Evolutionary conservation across 805 yeast species (phyloP), one percentile per base, ranked within the genome.

Genomic region (Cyberlindnera meyerae): DNA sequence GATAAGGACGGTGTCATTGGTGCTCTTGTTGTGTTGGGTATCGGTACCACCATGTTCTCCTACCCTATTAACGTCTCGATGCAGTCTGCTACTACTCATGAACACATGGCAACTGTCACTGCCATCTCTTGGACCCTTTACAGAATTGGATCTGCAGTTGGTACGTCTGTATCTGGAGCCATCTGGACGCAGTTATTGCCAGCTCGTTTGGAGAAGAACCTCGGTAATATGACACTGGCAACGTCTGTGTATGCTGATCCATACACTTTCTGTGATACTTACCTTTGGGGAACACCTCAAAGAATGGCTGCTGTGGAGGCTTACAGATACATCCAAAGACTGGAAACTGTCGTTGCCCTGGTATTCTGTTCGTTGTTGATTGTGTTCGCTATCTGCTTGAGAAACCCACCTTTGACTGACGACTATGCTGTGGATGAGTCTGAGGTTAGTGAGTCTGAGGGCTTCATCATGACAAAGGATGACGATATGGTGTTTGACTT

Each of bases 21-120:
- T 20, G 74, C 77, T n/a, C 67, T 75, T 42, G 71, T 76, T 49
- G 58, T 80, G 9, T 60, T 78, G 52, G 88, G 88, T 50, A 66
- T 80, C 40, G 87, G 86, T 48, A 81, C 83, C 26, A 82, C 84
- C 5, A 69, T 79, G 60, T 78, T 80, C 64, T 71, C 84, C 9
- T 80, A 79, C 51, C 73, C 83, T 12, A 66, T 76, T n/a, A 79
- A 74, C 51, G 80, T 76, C 5, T 72, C 82, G 17, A 68, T 79
- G 40, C 79, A 77, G 52, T 61, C 82, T 3, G 66, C 72, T 34
- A 71, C 79, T 18, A 70, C 68, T 37, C 89, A 82, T 57, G 84
- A 78, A 55, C 66, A 75, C 60, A 71, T 82, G 79, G 85, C 86
- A 6, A 69, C 75, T 27, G 72, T 77, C 27, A 70, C 79, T 31